phyloP scores from a whole-genome alignment of 306 rosid genomes.

The Vigna radiata region DNA sequence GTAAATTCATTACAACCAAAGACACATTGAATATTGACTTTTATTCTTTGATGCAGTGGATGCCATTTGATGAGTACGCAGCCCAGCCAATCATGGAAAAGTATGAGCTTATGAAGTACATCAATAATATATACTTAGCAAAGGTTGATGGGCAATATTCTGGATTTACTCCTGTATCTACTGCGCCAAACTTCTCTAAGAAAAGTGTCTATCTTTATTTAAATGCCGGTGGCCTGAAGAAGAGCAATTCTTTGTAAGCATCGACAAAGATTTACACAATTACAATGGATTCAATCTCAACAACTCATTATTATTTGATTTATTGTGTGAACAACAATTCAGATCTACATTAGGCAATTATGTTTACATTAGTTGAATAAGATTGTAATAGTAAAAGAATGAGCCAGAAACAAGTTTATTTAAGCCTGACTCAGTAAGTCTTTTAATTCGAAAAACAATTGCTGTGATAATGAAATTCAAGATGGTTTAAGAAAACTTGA shows the following conservation, averaged over 20 bases:
- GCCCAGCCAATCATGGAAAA: conserved; percentile 65
- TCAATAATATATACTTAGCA: conserved; percentile 57
- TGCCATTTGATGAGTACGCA: conserved; percentile 73
- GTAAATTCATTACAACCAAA: conserved; percentile 17
- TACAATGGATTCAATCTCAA: neutral
- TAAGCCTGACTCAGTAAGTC: neutral
- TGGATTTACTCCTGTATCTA: conserved; percentile 63
- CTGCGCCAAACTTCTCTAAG: conserved; percentile 44
- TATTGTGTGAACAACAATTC: conserved; percentile 23
- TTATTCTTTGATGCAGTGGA: conserved; percentile 76
- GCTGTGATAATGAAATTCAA: neutral
- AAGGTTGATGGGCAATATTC: conserved; percentile 61
- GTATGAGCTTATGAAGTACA: conserved; percentile 49
- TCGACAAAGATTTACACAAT: conserved; percentile 12
- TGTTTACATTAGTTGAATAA: neutral
- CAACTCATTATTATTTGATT: conserved; percentile 28
- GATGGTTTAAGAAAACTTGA: neutral
- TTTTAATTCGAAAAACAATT: neutral
- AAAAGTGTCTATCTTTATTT: conserved; percentile 56
- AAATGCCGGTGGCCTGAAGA: conserved; percentile 50
- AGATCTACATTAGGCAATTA: neutral
- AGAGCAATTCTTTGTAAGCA: conserved; percentile 44
- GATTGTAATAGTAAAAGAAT: neutral
- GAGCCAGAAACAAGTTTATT: neutral
- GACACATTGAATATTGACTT: conserved; percentile 9